Conservation (phyloP, 805 yeast genomes). For the Lipomyces oligophaga region DNA sequence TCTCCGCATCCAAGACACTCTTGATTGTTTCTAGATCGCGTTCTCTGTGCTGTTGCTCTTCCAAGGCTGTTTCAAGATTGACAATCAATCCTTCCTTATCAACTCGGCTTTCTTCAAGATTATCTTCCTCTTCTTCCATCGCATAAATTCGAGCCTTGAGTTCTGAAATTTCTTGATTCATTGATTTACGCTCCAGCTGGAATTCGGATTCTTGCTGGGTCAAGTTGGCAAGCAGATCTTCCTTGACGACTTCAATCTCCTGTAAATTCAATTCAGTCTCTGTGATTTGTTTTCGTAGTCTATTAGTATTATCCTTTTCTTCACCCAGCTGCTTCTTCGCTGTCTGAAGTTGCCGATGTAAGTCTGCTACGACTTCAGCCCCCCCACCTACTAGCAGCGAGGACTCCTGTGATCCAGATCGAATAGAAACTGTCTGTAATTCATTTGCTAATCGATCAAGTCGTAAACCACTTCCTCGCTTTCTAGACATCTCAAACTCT, state of each 20-base stretch:
- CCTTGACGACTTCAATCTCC: slow-evolving; percentile 46
- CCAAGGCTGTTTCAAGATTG: slow-evolving; percentile 21
- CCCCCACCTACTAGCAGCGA: too few relatives aligned
- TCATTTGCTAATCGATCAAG: slow-evolving; percentile 4
- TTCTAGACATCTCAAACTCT: slow-evolving; percentile 6
- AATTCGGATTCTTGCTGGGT: slow-evolving; percentile 60
- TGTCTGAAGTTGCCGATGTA: slow-evolving; percentile 12
- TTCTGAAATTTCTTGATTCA: slow-evolving; percentile 50
- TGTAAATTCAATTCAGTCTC: slow-evolving; percentile 34
- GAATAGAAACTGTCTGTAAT: too few relatives aligned
- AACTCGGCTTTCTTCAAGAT: slow-evolving; percentile 17
- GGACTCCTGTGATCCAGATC: background rate
- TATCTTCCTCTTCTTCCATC: slow-evolving; percentile 45
- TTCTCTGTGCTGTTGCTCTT: slow-evolving; percentile 38
- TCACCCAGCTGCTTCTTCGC: slow-evolving; percentile 36
- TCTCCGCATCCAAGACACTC: slow-evolving; percentile 16
- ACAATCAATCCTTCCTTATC: slow-evolving; percentile 24
- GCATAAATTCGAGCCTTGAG: slow-evolving; percentile 47
- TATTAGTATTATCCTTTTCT: slow-evolving; percentile 46
- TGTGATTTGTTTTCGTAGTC: slow-evolving; percentile 36
- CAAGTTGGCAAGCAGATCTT: slow-evolving; percentile 65
- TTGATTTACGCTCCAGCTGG: slow-evolving; percentile 48
- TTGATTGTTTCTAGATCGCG: slow-evolving; percentile 24
- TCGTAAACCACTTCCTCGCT: slow-evolving; percentile 4
- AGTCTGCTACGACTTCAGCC: slow-evolving; percentile 1